Conservation (phyloP, 805 yeast species). For the Nakazawaea siamensis region DNA sequence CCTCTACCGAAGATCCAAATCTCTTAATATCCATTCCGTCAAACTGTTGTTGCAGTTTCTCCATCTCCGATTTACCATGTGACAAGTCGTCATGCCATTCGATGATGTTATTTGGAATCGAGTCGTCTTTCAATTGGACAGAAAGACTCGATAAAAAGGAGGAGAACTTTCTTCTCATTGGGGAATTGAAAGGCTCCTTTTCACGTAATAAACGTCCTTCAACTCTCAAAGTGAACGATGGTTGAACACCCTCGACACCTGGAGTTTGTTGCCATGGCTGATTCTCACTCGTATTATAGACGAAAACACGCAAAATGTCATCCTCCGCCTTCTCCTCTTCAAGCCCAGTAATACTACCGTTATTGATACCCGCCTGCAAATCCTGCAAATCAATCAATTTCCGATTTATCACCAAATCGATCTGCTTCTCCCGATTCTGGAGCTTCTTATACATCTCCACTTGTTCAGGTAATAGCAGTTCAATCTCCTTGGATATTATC, state of each 20-base stretch:
- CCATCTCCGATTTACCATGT: conserved; percentile 18
- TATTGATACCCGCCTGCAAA: conserved; percentile 36
- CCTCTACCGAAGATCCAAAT: conserved; percentile 37
- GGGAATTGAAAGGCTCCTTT: conserved; percentile 36
- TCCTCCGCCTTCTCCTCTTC: conserved; percentile 36
- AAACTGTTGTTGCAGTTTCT: conserved; percentile 38
- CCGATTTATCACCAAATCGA: conserved; percentile 76
- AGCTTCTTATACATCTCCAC: conserved; percentile 65
- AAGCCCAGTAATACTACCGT: conserved; percentile 31
- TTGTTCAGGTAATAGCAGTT: conserved; percentile 29
- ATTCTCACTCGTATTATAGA: conserved; percentile 74
- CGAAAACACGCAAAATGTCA: conserved; percentile 65
- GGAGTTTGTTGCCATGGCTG: conserved; percentile 73
- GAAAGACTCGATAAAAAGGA: conserved; percentile 78
- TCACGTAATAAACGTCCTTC: conserved; percentile 75
- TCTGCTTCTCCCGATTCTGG: conserved; percentile 69
- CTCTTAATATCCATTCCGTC: conserved; percentile 89
- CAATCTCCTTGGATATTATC: conserved; percentile 21
- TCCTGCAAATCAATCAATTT: conserved; percentile 85
- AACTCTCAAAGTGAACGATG: conserved; percentile 78
- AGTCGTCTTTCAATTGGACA: conserved; percentile 44
- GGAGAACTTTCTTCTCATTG: conserved; percentile 56
- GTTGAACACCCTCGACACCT: conserved; percentile 16
- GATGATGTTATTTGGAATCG: conserved; percentile 37
- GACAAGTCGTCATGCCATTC: conserved; percentile 82